A percentile compares a stretch with the other conserved stretches of the same genome.
These are phyloP conservation scores for Isabelozyma gotoi DNA, from an alignment of 805 yeast species.

Conservation along the genomic window DNA sequence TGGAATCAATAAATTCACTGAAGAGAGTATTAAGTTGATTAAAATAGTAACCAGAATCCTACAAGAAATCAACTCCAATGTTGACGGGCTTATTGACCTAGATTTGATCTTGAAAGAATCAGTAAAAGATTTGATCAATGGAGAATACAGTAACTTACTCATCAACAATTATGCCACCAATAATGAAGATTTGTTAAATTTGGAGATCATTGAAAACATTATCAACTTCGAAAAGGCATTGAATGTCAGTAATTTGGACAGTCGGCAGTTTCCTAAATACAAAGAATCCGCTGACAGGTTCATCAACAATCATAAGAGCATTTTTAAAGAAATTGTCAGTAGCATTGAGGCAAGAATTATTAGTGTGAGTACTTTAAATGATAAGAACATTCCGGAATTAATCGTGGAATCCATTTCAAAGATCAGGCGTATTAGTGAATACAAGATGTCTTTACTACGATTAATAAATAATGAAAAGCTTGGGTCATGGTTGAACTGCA, in stretches of 20 bases:
- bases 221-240: conserved; percentile 19
- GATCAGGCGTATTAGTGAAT: conserved; percentile 64
- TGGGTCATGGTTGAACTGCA: conserved; percentile 68
- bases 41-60: conserved; percentile 51
- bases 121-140: conserved; percentile 17
- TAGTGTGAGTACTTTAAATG: conserved; percentile 49
- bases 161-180: conserved; percentile 12
- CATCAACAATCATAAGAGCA: conserved; percentile 21
- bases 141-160: conserved; percentile 10
- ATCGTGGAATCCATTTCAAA: conserved; percentile 73
- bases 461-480: conserved; percentile 53
- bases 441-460: conserved; percentile 48
- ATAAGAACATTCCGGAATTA: conserved; percentile 67
- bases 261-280: conserved; percentile 9
- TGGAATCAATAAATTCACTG: conserved; percentile 55
- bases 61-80: conserved; percentile 32
- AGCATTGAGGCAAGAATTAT: conserved; percentile 54
- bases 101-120: conserved; percentile 37
- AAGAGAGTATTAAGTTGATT: conserved; percentile 49
- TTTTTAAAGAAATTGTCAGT: conserved; percentile 58
- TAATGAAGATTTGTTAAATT: conserved; percentile 25
- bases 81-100: conserved; percentile 26
- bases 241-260: conserved; percentile 8
- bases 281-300: conserved; percentile 15
- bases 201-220: conserved; percentile 48